phyloP scores from a whole-genome alignment of 345 rosid genomes.

The Sonneratia caseolaris region DNA sequence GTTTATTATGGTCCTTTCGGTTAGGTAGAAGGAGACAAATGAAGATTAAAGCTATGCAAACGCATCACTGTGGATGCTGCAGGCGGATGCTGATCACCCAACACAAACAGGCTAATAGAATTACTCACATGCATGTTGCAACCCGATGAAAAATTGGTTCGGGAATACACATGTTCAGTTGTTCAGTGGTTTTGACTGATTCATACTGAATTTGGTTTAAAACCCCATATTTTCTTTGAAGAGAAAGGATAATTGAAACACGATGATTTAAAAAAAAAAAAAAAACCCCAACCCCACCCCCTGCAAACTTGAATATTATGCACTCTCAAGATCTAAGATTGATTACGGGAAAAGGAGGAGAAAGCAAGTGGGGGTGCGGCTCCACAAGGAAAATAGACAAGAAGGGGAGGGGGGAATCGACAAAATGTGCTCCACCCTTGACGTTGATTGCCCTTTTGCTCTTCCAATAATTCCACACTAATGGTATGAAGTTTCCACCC shows the following conservation, averaged over 20 bases:
- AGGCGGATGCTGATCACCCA: background rate
- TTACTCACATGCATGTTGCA: background rate
- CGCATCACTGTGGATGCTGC: background rate
- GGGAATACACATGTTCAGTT: too few species aligned
- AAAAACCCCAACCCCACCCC: too few species aligned
- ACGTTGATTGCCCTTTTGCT: background rate
- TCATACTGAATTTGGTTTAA: too few species aligned
- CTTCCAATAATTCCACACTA: background rate
- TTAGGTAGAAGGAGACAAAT: background rate
- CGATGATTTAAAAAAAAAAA: too few species aligned
- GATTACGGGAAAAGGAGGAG: background rate
- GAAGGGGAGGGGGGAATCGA: background rate
- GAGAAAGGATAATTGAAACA: too few species aligned
- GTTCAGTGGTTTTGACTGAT: too few species aligned
- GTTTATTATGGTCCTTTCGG: too few species aligned
- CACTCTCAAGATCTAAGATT: background rate
- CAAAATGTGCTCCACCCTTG: conserved; percentile 5
- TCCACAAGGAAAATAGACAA: background rate
- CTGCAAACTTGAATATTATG: too few species aligned
- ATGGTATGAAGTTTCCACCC: background rate
- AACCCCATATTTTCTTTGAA: too few species aligned
- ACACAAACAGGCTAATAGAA: background rate
- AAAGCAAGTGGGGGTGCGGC: background rate
- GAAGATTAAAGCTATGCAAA: background rate
- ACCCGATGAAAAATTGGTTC: too few species aligned